Evolutionary conservation across 2,329 filamentous ascomycete genomes (phyloP), one percentile per base, ranked within the genome.

Genomic region (Penicillium sp.): DNA sequence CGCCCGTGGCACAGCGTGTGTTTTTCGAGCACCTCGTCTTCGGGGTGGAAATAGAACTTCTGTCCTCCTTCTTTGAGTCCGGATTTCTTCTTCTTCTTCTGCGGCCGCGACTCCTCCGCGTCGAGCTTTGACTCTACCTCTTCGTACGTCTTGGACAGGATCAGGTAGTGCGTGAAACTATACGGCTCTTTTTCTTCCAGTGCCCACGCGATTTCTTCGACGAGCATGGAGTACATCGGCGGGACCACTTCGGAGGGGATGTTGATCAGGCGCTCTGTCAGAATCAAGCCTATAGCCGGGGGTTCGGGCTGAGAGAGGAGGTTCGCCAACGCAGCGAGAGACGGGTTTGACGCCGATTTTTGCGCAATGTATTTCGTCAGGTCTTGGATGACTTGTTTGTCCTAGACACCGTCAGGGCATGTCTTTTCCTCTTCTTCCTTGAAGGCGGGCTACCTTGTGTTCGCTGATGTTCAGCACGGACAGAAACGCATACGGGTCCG

Each of bases 201-300:
- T 1, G 94, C 94, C 69, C 88, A 92, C 66, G 88, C 81, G 51
- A 99, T 86, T 80, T 99, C 94, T 68, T 97, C 91, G 49, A 90
- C 79, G 51, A 99, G 83, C 91, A 97, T 96, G 51, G 82, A 85
- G 81, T 97, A 97, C 84, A 97, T 89, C 3, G 94, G 93, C 28
- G 94, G 93, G 14, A 91, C 85, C 61, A 96, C 86, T 74, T 97
- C 90, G 16, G 90, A 81, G n/a, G 94, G 94, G 80, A 97, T 92
- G 77, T 99, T 99, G 79, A 99, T 91, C 66, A 97, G 80, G 21
- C 93, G 86, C 74, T 99, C 94, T 2, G 91, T 90, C n/a, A 99
- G 80, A 26, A 99, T 83, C 16, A 99, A 78, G 3, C 91, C 94
- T 56, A 97, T 83, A 18, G 51, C 45, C 55, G 91, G 85, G 0